Base-by-base conservation (phyloP, 1,284 basidiomycete genomes). In the Pulveroboletus sp. region DNA sequence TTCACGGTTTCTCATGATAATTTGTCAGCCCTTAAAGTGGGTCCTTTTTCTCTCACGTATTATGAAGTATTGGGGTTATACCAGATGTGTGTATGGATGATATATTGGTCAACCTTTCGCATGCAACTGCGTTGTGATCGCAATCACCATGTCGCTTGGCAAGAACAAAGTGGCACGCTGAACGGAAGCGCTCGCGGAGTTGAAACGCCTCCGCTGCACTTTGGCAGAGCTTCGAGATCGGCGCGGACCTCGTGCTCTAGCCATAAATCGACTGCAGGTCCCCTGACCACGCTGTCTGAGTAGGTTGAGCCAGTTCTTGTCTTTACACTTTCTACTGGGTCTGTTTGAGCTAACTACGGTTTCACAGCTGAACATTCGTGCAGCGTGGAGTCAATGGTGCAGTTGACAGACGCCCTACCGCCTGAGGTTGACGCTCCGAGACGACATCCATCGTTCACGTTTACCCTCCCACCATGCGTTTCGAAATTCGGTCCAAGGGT, bases 401-500 rank as follows among this genome's bases (percentile, higher is more conserved):
- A 44, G 18, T 49, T 49, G 15, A 46, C 36, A 17, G 42, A 18
- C 26, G 10, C 35, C 28, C 26, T 25, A n/a, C 43, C 26, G 8
- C 22, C 50, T 8, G 20, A 43, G 45, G 43, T 50, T 43, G 36
- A 51, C 2, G 12, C n/a, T 1, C 20, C 43, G 36, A 56, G 25
- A 9, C 44, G 24, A 36, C 29, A n/a, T 18, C 52, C 69, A 48
- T 49, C 60, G 20, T 51, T 72, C 42, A 40, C 53, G 11, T 69
- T 70, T 10, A 26, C 39, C 20, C 57, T 67, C 44, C 40, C 31
- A 2, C 38, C 52, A 2, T n/a, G 49, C 18, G n/a, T 38, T 8
- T 39, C 56, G 9, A 61, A 44, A 35, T 73, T 74, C 43, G 66
- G 66, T 10, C 68, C 65, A 2, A 65, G 72, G 14, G 42, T 61